phyloP scores from a whole-genome alignment of 1,284 basidiomycete species.

The Ustilago cynodontis region DNA sequence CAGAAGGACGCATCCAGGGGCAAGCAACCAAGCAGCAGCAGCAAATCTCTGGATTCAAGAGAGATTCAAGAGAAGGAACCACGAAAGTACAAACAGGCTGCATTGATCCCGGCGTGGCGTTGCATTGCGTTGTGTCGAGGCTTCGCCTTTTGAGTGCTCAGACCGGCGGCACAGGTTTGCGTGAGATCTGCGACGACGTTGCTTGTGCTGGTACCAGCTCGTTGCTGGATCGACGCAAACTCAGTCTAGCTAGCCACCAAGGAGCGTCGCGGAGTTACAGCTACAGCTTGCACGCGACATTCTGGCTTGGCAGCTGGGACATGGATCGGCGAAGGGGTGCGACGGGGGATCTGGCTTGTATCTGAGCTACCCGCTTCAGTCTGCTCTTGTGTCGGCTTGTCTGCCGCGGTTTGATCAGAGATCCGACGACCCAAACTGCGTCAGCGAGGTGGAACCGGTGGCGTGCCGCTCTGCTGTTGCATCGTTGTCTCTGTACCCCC shows the following conservation, averaged over 20 bases:
- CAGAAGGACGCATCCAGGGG: too few species aligned
- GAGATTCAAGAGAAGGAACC: too few species aligned
- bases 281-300: not conserved
- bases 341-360: not conserved
- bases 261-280: conserved; percentile 11
- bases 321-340: conserved; percentile 7
- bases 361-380: not conserved
- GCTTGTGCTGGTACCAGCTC: not conserved
- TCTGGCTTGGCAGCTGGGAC: not conserved
- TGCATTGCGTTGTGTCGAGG: too few species aligned
- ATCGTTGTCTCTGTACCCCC: not conserved
- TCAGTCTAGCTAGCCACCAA: conserved; percentile 29
- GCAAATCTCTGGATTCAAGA: not conserved
- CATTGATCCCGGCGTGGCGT: too few species aligned
- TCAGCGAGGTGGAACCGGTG: conserved; percentile 29
- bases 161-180: conserved; percentile 8
- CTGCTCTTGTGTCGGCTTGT: not conserved
- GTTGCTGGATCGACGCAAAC: conserved; percentile 22
- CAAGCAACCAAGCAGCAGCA: not conserved
- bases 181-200: conserved; percentile 1
- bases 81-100: too few species aligned
- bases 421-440: conserved; percentile 25
- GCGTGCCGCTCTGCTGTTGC: conserved; percentile 3
- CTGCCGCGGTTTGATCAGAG: not conserved
- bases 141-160: not conserved